Conservation (phyloP, 164 flowering plant genomes). For the Paratinospora sagittata region DNA sequence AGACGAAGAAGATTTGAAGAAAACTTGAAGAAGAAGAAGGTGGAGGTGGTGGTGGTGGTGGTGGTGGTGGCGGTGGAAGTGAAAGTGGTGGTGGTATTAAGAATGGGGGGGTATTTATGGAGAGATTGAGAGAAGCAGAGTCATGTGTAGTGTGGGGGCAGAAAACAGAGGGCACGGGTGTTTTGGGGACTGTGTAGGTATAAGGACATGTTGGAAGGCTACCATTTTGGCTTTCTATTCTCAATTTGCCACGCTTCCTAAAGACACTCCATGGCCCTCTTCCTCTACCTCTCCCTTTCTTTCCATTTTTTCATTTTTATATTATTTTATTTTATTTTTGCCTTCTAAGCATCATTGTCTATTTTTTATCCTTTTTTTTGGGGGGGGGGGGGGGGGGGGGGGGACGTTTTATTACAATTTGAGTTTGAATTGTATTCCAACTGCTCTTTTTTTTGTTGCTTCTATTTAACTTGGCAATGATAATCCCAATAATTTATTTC, state of each 20-base stretch:
- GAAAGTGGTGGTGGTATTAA: slow-evolving; percentile 12
- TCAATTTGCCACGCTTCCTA: slow-evolving; percentile 34
- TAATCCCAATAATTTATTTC: too few species aligned
- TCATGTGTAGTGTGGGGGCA: slow-evolving; percentile 50
- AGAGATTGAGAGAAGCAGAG: slow-evolving; percentile 24
- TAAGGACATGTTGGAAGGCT: slow-evolving; percentile 36
- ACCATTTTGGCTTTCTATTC: slow-evolving; percentile 32
- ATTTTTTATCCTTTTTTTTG: not conserved
- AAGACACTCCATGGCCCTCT: slow-evolving; percentile 39
- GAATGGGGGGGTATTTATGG: slow-evolving; percentile 34
- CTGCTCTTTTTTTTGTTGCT: too few species aligned
- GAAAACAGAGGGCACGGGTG: slow-evolving; percentile 46
- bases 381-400: too few species aligned
- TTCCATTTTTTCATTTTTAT: too few species aligned
- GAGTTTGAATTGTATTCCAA: too few species aligned
- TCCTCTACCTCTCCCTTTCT: too few species aligned
- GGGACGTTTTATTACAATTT: too few species aligned
- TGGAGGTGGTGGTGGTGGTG: too few species aligned
- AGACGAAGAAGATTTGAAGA: not conserved
- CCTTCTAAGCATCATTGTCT: not conserved
- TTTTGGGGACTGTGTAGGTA: slow-evolving; percentile 36
- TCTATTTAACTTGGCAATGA: too few species aligned
- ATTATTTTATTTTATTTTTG: too few species aligned
- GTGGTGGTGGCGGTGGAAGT: too few species aligned
- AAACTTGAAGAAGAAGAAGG: too few species aligned